A percentile compares a stretch with the other conserved stretches of the same genome.
Evolutionary conservation across 2,329 filamentous ascomycete genomes (phyloP).

Genomic region (Berkeleyomyces rouxiae): DNA sequence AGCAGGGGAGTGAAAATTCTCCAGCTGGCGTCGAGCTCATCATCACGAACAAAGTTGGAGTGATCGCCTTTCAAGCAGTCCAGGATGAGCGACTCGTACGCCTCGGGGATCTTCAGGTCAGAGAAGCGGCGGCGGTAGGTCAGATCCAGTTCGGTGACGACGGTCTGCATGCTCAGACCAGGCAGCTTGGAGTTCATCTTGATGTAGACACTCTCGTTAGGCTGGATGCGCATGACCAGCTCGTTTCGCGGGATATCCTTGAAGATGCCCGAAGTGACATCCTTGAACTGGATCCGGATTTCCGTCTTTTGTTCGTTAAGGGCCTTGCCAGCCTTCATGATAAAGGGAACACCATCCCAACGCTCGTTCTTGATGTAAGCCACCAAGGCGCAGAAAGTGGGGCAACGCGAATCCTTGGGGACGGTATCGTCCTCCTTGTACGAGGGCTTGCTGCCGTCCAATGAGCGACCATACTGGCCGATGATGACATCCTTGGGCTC

Average conservation of each 20-base stretch:
- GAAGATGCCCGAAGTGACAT: conserved; percentile 97
- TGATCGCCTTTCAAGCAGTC: conserved; percentile 98
- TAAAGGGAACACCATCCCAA: conserved; percentile 98
- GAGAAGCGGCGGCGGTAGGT: conserved; percentile 98
- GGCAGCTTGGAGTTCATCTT: conserved; percentile 99
- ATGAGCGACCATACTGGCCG: conserved; percentile 89
- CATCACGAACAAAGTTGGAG: conserved; percentile 96
- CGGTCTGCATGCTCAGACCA: conserved; percentile 97
- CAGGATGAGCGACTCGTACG: conserved; percentile 92
- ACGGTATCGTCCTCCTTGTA: conserved; percentile 99
- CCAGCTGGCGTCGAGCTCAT: conserved; percentile 95
- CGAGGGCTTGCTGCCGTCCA: conserved; percentile 88
- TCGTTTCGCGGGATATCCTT: conserved; percentile 99
- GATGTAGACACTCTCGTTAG: conserved; percentile 98
- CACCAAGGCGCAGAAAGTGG: conserved; percentile 93
- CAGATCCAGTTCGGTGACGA: conserved; percentile 93
- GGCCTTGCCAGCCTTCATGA: conserved; percentile 97
- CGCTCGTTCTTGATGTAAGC: conserved; percentile 99
- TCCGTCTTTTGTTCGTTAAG: conserved; percentile 99
- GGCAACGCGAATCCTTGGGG: conserved; percentile 90
- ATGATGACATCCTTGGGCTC: conserved; percentile 99
- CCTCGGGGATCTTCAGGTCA: conserved; percentile 97
- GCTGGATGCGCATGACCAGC: conserved; percentile 96
- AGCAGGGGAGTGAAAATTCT: conserved; percentile 94
- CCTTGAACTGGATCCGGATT: conserved; percentile 98